Base-by-base conservation (phyloP, 139 green algal genomes). In the Auxenochlorella pyrenoidosa region DNA sequence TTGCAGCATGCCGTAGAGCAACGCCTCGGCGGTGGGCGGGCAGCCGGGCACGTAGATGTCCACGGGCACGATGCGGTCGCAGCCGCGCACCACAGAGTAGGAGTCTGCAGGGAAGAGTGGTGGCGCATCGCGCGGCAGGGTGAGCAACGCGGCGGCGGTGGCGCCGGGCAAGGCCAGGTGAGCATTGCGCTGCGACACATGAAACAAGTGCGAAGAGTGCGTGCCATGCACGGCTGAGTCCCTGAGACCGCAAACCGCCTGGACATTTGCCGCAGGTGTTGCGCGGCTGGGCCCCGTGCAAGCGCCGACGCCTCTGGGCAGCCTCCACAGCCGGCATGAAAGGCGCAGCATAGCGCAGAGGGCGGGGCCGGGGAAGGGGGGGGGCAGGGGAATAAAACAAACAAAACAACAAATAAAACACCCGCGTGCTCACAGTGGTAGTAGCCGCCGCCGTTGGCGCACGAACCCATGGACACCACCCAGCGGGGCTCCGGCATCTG, bases 391-490 rank as follows among this genome's bases (percentile, higher is more conserved):
- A n/a, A n/a, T n/a, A n/a, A n/a, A n/a, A n/a, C n/a, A n/a, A n/a
- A n/a, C n/a, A n/a, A n/a, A n/a, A n/a, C n/a, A n/a, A n/a, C n/a
- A n/a, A n/a, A n/a, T n/a, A n/a, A n/a, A n/a, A n/a, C n/a, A n/a
- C n/a, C n/a, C n/a, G n/a, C 18, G 6, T 0, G 30, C 80, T 85
- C 80, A 85, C 80, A 89, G 92, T 99, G 97, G 90, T 99, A 99
- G 94, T 99, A 99, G 63, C 97, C 97, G 51, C 97, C 97, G 21
- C 97, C 97, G 85, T 99, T 99, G 30, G 97, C 97, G 83, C 97
- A 99, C 75, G 91, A 86, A 63, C 97, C 97, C 97, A 99, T 99
- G 86, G 95, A 98, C 44, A 99, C 92, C 28, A 99, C 97, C 97
- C 97, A 99, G 54, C 97, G 93, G 13, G 97, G 97, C 88, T 99